Evolutionary conservation across 345 rosid genomes (phyloP).

Genomic region (Populus alba): DNA sequence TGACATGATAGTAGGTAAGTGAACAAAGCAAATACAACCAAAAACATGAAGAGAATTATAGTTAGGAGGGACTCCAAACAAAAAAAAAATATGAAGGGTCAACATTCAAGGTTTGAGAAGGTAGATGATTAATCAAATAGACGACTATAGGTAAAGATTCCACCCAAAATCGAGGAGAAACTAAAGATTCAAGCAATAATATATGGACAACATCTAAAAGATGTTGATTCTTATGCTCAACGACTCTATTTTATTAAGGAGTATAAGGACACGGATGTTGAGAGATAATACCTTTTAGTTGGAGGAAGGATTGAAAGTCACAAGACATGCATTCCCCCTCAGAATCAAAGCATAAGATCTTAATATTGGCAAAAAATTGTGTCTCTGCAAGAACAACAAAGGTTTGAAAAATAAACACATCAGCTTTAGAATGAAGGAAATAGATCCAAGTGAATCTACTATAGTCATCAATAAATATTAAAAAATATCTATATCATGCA

Average conservation of each 20-base stretch:
- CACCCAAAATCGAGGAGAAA: not conserved
- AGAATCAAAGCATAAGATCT: not conserved
- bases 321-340: not conserved
- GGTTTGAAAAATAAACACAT: not conserved
- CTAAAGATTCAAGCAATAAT: not conserved
- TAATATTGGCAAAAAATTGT: no score
- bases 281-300: not conserved
- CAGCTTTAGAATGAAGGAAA: not conserved
- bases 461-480: not conserved
- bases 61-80: not conserved
- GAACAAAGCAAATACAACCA: not conserved
- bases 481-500: not conserved
- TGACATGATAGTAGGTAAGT: no score
- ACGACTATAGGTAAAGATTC: not conserved
- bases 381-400: not conserved
- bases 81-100: not conserved
- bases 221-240: not conserved
- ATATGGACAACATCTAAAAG: not conserved
- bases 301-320: not conserved
- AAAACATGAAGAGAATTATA: not conserved
- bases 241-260: not conserved
- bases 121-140: not conserved
- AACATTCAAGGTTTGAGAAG: not conserved
- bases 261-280: not conserved
- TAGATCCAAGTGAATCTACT: not conserved